Evolutionary conservation across 2,329 filamentous ascomycete species (phyloP).

Genomic region (Phialocephala sp.): DNA sequence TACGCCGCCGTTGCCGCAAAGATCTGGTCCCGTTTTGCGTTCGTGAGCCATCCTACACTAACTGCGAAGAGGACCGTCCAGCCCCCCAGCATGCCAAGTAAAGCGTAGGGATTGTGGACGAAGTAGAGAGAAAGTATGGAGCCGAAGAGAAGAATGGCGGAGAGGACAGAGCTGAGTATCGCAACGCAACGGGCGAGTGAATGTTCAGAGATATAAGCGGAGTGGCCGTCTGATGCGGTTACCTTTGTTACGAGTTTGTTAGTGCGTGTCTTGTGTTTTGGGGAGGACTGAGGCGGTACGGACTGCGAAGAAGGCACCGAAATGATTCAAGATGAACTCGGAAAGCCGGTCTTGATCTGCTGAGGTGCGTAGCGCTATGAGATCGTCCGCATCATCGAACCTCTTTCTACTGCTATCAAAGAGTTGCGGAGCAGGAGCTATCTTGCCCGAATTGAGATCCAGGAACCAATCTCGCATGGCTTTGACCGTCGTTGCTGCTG

Average conservation of each 20-base stretch:
- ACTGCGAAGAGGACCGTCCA: constrained; percentile 35
- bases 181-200: constrained; percentile 14
- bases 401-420: constrained; percentile 2
- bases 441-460: background rate
- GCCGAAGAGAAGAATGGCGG: constrained; percentile 27
- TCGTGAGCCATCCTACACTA: constrained; percentile 32
- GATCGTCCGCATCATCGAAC: constrained; percentile 31
- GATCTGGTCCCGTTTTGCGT: constrained; percentile 30
- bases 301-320: constrained; percentile 26
- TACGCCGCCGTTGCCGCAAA: constrained; percentile 35
- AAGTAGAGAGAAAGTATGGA: constrained; percentile 28
- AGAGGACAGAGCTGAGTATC: constrained; percentile 21
- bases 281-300: background rate
- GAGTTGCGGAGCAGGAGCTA: background rate
- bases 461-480: background rate
- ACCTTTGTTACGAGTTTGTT: background rate
- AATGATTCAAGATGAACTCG: constrained; percentile 37
- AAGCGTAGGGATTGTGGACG: constrained; percentile 22
- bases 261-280: background rate
- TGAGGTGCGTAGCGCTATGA: constrained; percentile 35
- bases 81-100: constrained; percentile 31
- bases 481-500: background rate
- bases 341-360: constrained; percentile 38
- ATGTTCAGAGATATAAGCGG: constrained; percentile 21
- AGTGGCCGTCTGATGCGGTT: background rate